These are phyloP conservation scores for Fusarium decemcellulare DNA, from an alignment of 2,329 filamentous ascomycete genomes.

Conservation along the genomic window DNA sequence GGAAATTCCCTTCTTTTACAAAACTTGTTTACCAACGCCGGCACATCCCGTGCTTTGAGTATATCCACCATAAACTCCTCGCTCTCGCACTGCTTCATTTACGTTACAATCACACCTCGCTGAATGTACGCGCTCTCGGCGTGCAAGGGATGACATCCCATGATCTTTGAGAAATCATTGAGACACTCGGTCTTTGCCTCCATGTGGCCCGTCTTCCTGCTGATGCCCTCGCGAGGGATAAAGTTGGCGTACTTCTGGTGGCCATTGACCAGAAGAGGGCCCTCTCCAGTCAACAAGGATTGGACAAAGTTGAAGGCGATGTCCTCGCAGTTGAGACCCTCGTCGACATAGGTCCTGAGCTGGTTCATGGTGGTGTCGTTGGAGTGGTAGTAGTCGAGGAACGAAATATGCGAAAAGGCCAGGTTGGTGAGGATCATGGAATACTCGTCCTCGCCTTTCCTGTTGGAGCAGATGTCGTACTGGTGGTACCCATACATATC, in stretches of 20 bases:
- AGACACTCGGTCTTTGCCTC: conserved; percentile 53
- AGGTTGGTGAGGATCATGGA: conserved; percentile 56
- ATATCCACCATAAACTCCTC: neutral
- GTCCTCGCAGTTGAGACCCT: conserved; percentile 58
- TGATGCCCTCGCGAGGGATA: conserved; percentile 51
- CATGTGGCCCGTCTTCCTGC: conserved; percentile 50
- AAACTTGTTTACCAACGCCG: conserved; percentile 12
- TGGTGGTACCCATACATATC: conserved; percentile 46
- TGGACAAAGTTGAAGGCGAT: conserved; percentile 56
- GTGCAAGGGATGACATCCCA: conserved; percentile 54
- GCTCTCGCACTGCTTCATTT: conserved; percentile 2
- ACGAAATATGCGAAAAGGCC: conserved; percentile 54
- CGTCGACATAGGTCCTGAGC: conserved; percentile 55
- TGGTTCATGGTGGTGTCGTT: conserved; percentile 48
- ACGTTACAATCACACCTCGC: conserved; percentile 50
- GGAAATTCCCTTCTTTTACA: neutral
- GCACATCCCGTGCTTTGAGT: neutral
- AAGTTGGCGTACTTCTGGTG: conserved; percentile 51
- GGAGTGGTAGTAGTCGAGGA: conserved; percentile 57
- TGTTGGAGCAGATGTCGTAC: conserved; percentile 52
- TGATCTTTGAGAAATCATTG: conserved; percentile 52
- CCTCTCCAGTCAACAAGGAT: conserved; percentile 51
- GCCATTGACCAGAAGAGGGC: conserved; percentile 53
- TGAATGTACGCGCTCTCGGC: conserved; percentile 52
- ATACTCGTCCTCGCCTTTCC: conserved; percentile 48